Base-by-base conservation (phyloP, 208 protist genomes). In the Acanthamoeba castellanii region DNA sequence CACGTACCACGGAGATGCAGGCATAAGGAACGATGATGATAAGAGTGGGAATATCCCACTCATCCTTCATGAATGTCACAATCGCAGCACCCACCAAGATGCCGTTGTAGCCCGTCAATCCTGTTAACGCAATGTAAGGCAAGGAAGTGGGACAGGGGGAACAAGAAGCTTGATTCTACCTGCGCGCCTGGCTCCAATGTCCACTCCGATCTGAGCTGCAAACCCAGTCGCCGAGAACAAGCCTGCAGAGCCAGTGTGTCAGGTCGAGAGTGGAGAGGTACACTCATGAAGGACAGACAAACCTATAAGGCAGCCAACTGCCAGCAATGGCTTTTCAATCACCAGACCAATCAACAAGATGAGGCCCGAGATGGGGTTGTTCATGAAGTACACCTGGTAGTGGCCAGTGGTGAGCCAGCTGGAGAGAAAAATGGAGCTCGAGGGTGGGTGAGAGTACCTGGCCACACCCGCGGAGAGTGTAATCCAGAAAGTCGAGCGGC, bases 321-420 rank as follows among this genome's bases (percentile, higher is more conserved):
- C 81, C 81, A 88, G n/a, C 13, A 64, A 27, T 9, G 81, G 47
- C 42, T 88, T 61, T 30, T 88, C 81, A 0, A 88, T 61, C 2
- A 88, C 9, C 0, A 88, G n/a, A 25, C 81, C 81, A 0, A 88
- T 88, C 22, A 88, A 32, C 34, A 88, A 59, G 47, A 88, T 9
- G 20, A 88, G 6, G 8, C 81, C 81, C 7, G 81, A n/a, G 81
- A 88, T 59, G 25, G 81, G 81, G 34, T 88, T 88, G 81, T 88
- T 88, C 47, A 61, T 88, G 81, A 88, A 88, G 14, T 88, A 88
- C 18, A 88, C 81, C 70, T 78, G 37, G 16, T n/a, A n/a, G 66
- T 37, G 14, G 25, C 32, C 1, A n/a, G 64, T 14, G 66, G 32
- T 20, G 52, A 74, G 25, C 6, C 22, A n/a, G 22, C 25, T 37